These are phyloP conservation scores for Paramarasmius palmivorus DNA, from an alignment of 1,284 basidiomycete species.

Conservation along the genomic window DNA sequence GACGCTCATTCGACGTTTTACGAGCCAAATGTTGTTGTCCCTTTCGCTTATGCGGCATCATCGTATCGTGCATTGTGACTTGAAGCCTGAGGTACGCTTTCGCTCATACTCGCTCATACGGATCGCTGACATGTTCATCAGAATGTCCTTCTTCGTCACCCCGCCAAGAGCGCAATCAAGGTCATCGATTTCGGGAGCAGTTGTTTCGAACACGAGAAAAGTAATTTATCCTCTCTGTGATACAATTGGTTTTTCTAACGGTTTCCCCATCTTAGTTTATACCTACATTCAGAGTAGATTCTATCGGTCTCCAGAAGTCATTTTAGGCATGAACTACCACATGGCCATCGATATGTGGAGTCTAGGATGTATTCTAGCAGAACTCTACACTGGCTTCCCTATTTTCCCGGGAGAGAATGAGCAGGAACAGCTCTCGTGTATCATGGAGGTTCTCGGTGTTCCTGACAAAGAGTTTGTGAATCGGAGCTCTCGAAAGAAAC, in stretches of 20 bases:
- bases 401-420: conserved; percentile 99
- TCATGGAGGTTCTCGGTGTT: conserved; percentile 98
- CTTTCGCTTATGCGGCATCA: conserved; percentile 94
- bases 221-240: conserved; percentile 45
- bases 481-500: conserved; percentile 88
- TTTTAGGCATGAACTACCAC: conserved; percentile 91
- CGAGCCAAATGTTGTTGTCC: conserved; percentile 92
- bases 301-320: conserved; percentile 95
- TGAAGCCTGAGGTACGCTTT: conserved; percentile 87
- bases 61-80: conserved; percentile 98
- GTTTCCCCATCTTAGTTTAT: conserved; percentile 65
- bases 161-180: conserved; percentile 95
- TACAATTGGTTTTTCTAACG: conserved; percentile 15
- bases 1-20: conserved; percentile 92
- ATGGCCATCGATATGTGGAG: conserved; percentile 99
- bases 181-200: conserved; percentile 99
- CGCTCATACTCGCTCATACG: too few relatives aligned
- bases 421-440: conserved; percentile 97
- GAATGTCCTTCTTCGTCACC: conserved; percentile 95
- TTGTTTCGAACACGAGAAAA: conserved; percentile 98
- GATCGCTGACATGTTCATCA: too few relatives aligned
- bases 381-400: conserved; percentile 98
- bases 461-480: conserved; percentile 96
- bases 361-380: conserved; percentile 95
- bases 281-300: conserved; percentile 97